Conservation (phyloP, 768 basidiomycete genomes). For the Xanthoconium stramineum region DNA sequence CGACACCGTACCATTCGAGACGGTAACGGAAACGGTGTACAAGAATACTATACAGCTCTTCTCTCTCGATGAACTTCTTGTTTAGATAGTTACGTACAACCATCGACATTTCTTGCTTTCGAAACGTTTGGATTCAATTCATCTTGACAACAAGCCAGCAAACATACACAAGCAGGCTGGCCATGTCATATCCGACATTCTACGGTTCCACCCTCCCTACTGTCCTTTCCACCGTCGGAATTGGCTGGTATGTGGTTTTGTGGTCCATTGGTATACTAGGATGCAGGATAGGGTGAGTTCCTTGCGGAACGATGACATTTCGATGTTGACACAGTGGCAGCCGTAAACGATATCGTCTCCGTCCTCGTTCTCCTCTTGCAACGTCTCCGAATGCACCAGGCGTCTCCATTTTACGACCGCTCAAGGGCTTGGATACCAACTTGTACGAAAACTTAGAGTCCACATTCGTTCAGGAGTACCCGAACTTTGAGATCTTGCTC, state of each 20-base stretch:
- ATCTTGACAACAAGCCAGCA: neutral
- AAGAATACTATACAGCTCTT: slow-evolving; percentile 64
- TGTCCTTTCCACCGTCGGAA: slow-evolving; percentile 37
- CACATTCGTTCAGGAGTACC: slow-evolving; percentile 88
- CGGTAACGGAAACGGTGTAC: slow-evolving; percentile 56
- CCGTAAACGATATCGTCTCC: slow-evolving; percentile 68
- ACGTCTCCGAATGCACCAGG: slow-evolving; percentile 65
- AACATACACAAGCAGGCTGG: neutral
- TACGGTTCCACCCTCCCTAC: slow-evolving; percentile 4
- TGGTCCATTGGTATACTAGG: slow-evolving; percentile 71
- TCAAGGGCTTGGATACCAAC: slow-evolving; percentile 94
- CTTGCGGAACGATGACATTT: neutral
- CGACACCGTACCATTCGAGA: slow-evolving; percentile 47
- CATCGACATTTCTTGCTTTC: neutral
- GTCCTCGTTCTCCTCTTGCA: slow-evolving; percentile 59
- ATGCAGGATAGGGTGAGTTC: slow-evolving; percentile 63
- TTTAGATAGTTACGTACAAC: slow-evolving; percentile 24
- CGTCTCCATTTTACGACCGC: slow-evolving; percentile 89
- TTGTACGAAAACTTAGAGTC: slow-evolving; percentile 96
- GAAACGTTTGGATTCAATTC: neutral
- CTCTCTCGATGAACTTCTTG: slow-evolving; percentile 38
- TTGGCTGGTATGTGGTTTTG: slow-evolving; percentile 58
- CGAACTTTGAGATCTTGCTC: slow-evolving; percentile 87
- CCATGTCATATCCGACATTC: slow-evolving; percentile 17
- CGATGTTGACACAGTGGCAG: slow-evolving; percentile 38